Conservation (phyloP, 2,329 filamentous ascomycete genomes). For the Huntiella decipiens region DNA sequence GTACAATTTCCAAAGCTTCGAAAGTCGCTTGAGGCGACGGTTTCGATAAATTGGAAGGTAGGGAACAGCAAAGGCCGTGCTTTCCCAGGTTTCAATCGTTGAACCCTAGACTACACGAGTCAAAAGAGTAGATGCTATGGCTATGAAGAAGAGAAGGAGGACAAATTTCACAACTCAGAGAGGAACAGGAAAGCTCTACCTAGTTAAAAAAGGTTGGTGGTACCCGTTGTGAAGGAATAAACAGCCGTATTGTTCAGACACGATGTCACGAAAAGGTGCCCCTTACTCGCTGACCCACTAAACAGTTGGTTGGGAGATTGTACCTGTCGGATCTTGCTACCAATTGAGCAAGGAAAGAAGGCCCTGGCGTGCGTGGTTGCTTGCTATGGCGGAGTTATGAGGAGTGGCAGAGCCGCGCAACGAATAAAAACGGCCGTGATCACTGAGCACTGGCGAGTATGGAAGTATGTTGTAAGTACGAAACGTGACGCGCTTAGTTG, state of each 20-base stretch:
- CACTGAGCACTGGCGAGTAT: no score
- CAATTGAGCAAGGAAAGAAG: neutral
- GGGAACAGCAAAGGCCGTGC: no score
- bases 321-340: no score
- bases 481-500: no score
- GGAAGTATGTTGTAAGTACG: no score
- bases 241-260: conserved; percentile 9
- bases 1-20: no score
- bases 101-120: neutral
- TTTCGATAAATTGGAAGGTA: no score
- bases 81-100: no score
- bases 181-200: neutral
- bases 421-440: no score
- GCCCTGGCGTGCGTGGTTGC: neutral
- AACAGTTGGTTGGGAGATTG: conserved; percentile 2
- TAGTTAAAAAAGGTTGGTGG: conserved; percentile 2
- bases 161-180: neutral
- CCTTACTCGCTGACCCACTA: conserved; percentile 11
- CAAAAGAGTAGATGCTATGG: conserved; percentile 2
- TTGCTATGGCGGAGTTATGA: no score
- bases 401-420: no score
- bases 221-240: neutral
- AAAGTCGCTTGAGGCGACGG: no score
- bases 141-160: conserved; percentile 1
- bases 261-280: conserved; percentile 7